Conservation (phyloP, 345 rosid species). For the Jatropha curcas region DNA sequence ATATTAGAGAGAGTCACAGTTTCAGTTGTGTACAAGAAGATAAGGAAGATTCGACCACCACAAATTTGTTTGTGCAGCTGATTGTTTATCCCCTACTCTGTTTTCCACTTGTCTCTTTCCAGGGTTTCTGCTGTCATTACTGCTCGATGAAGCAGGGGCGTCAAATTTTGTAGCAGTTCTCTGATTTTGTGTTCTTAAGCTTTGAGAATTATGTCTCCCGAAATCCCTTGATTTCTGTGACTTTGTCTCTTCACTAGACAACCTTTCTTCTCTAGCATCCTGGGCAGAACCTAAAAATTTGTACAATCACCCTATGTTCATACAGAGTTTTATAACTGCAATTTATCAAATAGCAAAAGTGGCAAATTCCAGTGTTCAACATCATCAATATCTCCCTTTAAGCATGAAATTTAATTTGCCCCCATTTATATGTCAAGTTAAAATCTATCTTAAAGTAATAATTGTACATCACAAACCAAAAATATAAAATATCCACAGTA, state of each 20-base stretch:
- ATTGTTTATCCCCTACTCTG: conserved; percentile 29
- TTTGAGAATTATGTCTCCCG: conserved; percentile 12
- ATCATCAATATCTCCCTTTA: neutral
- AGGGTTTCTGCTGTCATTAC: conserved; percentile 26
- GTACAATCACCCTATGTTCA: conserved; percentile 14
- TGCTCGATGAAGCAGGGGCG: conserved; percentile 27
- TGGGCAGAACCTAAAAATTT: conserved; percentile 47
- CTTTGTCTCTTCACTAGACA: conserved; percentile 31
- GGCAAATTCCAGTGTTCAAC: neutral
- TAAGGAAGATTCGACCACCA: conserved; percentile 89
- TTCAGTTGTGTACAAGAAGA: conserved; percentile 51
- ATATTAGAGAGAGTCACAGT: neutral
- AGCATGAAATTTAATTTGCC: neutral
- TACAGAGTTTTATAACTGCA: conserved; percentile 2
- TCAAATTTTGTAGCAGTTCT: conserved; percentile 19
- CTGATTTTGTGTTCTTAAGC: conserved; percentile 22
- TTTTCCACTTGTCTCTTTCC: conserved; percentile 20
- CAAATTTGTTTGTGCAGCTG: conserved; percentile 29
- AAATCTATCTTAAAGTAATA: neutral
- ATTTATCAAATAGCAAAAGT: conserved; percentile 2
- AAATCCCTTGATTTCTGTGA: conserved; percentile 22
- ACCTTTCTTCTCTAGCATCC: conserved; percentile 28
- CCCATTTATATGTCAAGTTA: neutral
- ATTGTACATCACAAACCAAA: neutral
- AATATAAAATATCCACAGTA: neutral